Evolutionary conservation across 1,284 basidiomycete genomes (phyloP), one percentile per base, ranked within the genome.

Genomic region (Apiotrichum gamsii): DNA sequence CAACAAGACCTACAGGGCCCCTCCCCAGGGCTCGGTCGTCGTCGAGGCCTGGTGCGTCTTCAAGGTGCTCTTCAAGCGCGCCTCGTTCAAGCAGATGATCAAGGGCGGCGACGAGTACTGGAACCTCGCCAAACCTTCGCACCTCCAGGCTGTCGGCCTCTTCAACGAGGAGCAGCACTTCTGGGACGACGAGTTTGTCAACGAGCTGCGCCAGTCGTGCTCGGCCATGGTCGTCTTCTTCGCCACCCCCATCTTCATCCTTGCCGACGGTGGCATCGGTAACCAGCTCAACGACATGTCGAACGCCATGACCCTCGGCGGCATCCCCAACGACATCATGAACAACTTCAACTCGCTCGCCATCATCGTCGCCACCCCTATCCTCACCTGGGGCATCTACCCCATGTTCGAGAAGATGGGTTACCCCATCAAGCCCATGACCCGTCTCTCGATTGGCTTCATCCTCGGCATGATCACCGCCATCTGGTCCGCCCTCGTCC

Each of bases 141-240:
- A 69, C 54, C 64, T 72, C 42, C 34, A 28, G 63, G 39, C 56
- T 10, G 44, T 52, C n/a, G 68, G 64, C 18, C 9, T 23, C 14
- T 30, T 67, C 41, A 69, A 69, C 50, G 70, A 70, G 51, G 52
- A 57, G 14, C 41, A 43, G 23, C 67, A 76, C 57, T 69, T 62
- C 38, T 77, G 74, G 63, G 75, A 76, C 59, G 76, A 76, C 57
- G 54, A 60, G 39, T 77, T 75, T 57, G 73, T 77, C 21, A 71
- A 74, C 43, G 75, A 77, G 58, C 64, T 77, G 47, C 59, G 60
- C 35, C 67, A 72, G 53, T 69, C 72, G 1, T 60, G 74, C 59
- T 65, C 67, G 39, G 76, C 76, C 19, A 75, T 74, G 58, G 63
- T 61, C 23, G 72, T 77, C 49, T 77, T 76, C 64, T 54, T 69